A percentile compares a stretch with the other conserved stretches of the same genome.
Conservation (phyloP, 2,329 filamentous ascomycete species). For the Ciborinia camelliae region DNA sequence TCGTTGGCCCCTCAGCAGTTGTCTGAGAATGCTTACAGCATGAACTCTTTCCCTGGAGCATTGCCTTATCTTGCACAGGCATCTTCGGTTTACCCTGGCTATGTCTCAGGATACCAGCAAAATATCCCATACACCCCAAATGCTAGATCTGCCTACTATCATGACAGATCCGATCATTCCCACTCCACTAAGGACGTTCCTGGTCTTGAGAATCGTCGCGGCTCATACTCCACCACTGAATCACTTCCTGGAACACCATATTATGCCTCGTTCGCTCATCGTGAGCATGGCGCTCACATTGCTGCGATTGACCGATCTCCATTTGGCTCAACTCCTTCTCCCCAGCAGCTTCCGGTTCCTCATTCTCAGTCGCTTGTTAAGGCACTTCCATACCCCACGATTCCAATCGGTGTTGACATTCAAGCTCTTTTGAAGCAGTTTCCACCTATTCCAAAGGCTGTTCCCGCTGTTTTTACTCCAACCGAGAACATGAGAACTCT, state of each 20-base stretch:
- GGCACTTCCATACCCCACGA: constrained; percentile 35
- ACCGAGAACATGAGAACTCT: constrained; percentile 84
- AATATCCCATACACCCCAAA: constrained; percentile 37
- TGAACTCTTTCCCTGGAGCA: constrained; percentile 30
- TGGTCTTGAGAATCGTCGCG: constrained; percentile 61
- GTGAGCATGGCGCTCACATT: constrained; percentile 58
- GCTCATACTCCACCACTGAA: constrained; percentile 66
- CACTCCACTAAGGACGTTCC: constrained; percentile 48
- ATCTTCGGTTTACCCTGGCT: constrained; percentile 33
- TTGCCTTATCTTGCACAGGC: constrained; percentile 36
- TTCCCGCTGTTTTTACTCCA: constrained; percentile 84
- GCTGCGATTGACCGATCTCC: constrained; percentile 57
- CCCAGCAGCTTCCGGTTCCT: constrained; percentile 53
- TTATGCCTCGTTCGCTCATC: constrained; percentile 55
- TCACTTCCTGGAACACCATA: constrained; percentile 64
- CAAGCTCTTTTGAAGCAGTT: constrained; percentile 68
- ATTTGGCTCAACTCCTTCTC: constrained; percentile 64
- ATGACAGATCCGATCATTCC: constrained; percentile 34
- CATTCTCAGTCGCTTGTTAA: constrained; percentile 38
- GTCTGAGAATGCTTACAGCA: constrained; percentile 33
- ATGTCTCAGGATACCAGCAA: constrained; percentile 34
- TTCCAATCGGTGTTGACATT: constrained; percentile 42
- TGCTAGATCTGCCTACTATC: constrained; percentile 32
- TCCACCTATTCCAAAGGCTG: constrained; percentile 81
- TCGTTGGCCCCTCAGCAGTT: constrained; percentile 29